Percentiles rank a stretch among this genome's conserved stretches.
Conservation (phyloP, 2,329 filamentous ascomycete genomes). For the Colletotrichum echinochloae region DNA sequence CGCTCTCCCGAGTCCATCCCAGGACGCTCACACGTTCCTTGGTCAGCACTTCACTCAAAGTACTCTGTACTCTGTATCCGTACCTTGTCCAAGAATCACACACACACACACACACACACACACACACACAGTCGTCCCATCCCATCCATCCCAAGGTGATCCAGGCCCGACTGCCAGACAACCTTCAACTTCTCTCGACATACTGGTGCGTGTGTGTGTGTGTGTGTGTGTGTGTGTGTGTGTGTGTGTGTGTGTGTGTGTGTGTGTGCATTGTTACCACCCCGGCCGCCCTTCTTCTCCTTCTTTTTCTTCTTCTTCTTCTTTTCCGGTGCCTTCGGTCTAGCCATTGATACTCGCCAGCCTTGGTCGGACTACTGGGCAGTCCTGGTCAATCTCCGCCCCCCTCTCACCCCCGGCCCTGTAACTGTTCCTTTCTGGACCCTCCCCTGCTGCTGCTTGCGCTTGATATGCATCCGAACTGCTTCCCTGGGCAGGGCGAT, state of each 20-base stretch:
- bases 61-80: not conserved
- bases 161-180: not conserved
- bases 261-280: not conserved
- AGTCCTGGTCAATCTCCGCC: slow-evolving; percentile 34
- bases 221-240: no score
- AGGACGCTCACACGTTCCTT: slow-evolving; percentile 7
- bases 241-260: no score
- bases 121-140: not conserved
- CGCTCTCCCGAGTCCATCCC: slow-evolving; percentile 4
- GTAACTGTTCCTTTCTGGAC: slow-evolving; percentile 32
- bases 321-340: slow-evolving; percentile 20
- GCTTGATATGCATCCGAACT: slow-evolving; percentile 41
- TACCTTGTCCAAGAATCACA: not conserved
- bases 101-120: not conserved
- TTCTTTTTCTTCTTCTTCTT: not conserved
- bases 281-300: slow-evolving; percentile 2
- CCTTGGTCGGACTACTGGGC: slow-evolving; percentile 32
- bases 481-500: slow-evolving; percentile 25
- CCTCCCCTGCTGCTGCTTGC: slow-evolving; percentile 25
- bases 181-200: not conserved
- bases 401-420: slow-evolving; percentile 24
- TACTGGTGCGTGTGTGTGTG: no score
- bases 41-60: not conserved
- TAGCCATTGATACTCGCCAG: slow-evolving; percentile 12
- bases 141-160: slow-evolving; percentile 1